phyloP scores from a whole-genome alignment of 164 flowering plant genomes.

The Hamamelis virginiana region DNA sequence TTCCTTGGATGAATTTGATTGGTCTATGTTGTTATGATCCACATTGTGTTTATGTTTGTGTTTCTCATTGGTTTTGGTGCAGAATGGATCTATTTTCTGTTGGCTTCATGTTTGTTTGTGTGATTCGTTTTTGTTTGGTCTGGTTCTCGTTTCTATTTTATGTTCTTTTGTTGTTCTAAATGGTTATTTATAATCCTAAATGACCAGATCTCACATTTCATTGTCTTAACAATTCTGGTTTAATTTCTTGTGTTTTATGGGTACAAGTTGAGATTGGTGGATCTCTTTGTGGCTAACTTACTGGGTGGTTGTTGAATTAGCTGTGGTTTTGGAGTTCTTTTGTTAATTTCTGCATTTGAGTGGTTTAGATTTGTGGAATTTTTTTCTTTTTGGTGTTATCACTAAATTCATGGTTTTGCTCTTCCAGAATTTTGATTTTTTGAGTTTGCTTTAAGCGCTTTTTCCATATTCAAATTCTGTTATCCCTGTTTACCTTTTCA shows the following conservation, averaged over 20 bases:
- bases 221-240: neutral
- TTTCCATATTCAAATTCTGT: neutral
- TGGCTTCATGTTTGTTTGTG: neutral
- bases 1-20: neutral
- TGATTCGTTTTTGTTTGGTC: neutral
- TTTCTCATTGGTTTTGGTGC: slow-evolving; percentile 10
- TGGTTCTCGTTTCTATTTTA: neutral
- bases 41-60: neutral
- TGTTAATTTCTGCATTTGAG: neutral
- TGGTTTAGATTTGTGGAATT: neutral
- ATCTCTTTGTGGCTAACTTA: neutral
- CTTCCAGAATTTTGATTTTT: neutral
- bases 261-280: neutral
- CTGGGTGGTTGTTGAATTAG: neutral
- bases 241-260: neutral
- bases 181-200: neutral
- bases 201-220: neutral
- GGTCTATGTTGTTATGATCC: neutral
- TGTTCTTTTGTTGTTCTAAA: neutral
- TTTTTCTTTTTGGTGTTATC: neutral
- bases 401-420: neutral
- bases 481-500: neutral
- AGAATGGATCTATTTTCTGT: neutral
- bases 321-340: neutral
- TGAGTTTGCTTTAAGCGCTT: neutral